Evolutionary conservation across 768 basidiomycete genomes (phyloP), one percentile per base, ranked within the genome.

Genomic region (Suillus cothurnatus): DNA sequence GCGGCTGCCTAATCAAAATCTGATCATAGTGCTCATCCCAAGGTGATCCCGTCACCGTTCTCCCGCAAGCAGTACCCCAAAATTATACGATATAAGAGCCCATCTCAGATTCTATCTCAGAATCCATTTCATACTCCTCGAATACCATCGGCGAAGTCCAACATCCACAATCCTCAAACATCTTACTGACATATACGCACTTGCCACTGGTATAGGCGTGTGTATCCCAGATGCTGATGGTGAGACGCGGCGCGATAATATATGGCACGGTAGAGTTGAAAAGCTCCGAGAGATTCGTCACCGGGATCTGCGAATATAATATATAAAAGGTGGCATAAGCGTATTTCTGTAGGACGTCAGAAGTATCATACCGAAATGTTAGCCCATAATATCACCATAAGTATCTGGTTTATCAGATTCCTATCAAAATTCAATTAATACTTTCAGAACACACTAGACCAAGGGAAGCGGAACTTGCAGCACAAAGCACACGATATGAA

Each of bases 221-320:
- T 6, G 39, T 59, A 28, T 59, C 38, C 58, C 58, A 59, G 39
- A 59, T 59, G 28, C 58, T 59, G 19, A 59, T 41, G 19, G 19
- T 59, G 11, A 59, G 26, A 21, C 58, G 58, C 15, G 58, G 58
- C 12, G 26, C 38, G 11, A 59, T 19, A 41, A 59, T 28, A 41
- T 28, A 59, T 21, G 58, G 58, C 19, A 28, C 58, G 12, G 4
- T 21, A 7, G 11, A 7, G 58, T 39, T 59, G 38, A 59, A 28
- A 26, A 59, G 38, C 58, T 59, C 58, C 21, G 58, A 23, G 58
- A 59, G 11, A 17, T 11, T 59, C 39, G 14, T 12, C 58, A 28
- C 6, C 3, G 38, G 11, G 6, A 21, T 7, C 58, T 59, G 57
- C 41, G 38, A n/a, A 55, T 39, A 11, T n/a, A n/a, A n/a, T n/a